These are phyloP conservation scores for Calonectria leucothoes DNA, from an alignment of 2,329 filamentous ascomycete genomes.

Conservation along the genomic window DNA sequence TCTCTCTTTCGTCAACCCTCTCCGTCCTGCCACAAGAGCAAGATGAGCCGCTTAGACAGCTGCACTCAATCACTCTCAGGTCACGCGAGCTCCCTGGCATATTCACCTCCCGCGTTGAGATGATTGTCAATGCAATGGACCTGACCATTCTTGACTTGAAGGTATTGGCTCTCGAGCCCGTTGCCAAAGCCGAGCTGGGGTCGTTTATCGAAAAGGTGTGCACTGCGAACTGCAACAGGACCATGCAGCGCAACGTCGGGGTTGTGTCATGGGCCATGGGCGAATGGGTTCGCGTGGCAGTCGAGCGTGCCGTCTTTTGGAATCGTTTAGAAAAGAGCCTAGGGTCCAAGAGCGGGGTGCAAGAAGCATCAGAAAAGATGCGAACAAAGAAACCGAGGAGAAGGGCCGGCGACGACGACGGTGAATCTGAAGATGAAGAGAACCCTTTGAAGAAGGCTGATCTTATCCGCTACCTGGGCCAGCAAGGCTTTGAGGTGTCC, in stretches of 20 bases:
- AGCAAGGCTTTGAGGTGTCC: slow-evolving; percentile 59
- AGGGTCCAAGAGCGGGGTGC: slow-evolving; percentile 43
- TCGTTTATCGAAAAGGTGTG: slow-evolving; percentile 61
- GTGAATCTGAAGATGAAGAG: slow-evolving; percentile 17
- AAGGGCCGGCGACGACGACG: slow-evolving; percentile 36
- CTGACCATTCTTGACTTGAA: slow-evolving; percentile 63
- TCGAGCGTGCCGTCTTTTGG: slow-evolving; percentile 73
- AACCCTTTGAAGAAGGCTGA: slow-evolving; percentile 48
- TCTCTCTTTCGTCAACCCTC: slow-evolving; percentile 69
- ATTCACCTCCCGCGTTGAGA: slow-evolving; percentile 67
- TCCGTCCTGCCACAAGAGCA: slow-evolving; percentile 54
- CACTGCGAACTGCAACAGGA: slow-evolving; percentile 53
- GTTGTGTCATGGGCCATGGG: slow-evolving; percentile 75
- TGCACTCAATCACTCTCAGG: slow-evolving; percentile 66
- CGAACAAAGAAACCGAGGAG: slow-evolving; percentile 39
- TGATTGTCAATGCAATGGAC: slow-evolving; percentile 67
- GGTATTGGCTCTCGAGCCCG: slow-evolving; percentile 67
- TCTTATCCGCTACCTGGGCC: slow-evolving; percentile 65
- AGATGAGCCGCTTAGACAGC: slow-evolving; percentile 57
- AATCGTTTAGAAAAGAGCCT: slow-evolving; percentile 62
- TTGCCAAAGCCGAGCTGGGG: slow-evolving; percentile 68
- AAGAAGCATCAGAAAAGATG: slow-evolving; percentile 35
- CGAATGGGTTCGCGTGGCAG: slow-evolving; percentile 73
- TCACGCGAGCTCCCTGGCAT: slow-evolving; percentile 58
- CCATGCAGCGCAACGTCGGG: slow-evolving; percentile 66